These are phyloP conservation scores for Debaryomyces tyrocola DNA, from an alignment of 805 yeast species.

Conservation along the genomic window DNA sequence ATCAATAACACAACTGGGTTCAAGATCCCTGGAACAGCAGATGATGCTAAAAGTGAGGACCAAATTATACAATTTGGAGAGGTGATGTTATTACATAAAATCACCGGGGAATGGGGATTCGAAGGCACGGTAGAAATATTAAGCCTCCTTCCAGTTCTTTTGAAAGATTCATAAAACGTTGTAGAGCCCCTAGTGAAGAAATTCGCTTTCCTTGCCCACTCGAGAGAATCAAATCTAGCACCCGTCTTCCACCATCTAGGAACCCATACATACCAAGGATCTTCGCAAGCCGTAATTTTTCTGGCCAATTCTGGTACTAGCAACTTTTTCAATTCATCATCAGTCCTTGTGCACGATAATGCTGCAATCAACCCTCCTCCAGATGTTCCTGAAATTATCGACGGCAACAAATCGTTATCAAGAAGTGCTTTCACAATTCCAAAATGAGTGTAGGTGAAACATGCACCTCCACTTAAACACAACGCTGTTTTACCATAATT, in stretches of 20 bases:
- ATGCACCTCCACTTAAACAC: slow-evolving; percentile 77
- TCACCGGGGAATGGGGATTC: slow-evolving; percentile 79
- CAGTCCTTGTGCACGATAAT: slow-evolving; percentile 64
- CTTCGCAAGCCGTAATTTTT: slow-evolving; percentile 69
- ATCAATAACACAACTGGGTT: slow-evolving; percentile 80
- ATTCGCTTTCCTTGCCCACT: slow-evolving; percentile 67
- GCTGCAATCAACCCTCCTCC: slow-evolving; percentile 84
- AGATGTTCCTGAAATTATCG: slow-evolving; percentile 72
- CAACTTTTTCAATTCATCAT: slow-evolving; percentile 58
- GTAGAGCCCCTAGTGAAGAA: slow-evolving; percentile 75
- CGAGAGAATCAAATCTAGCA: slow-evolving; percentile 72
- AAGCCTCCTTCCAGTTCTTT: slow-evolving; percentile 66
- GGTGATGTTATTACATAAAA: slow-evolving; percentile 72
- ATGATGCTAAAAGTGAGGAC: slow-evolving; percentile 73
- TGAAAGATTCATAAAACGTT: slow-evolving; percentile 69
- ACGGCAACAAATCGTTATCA: slow-evolving; percentile 66
- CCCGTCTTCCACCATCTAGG: slow-evolving; percentile 73
- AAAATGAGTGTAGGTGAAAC: slow-evolving; percentile 74
- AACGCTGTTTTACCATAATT: slow-evolving; percentile 74
- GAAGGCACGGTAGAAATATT: slow-evolving; percentile 80
- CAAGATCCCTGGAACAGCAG: slow-evolving; percentile 81
- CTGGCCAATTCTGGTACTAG: slow-evolving; percentile 61
- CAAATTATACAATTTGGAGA: slow-evolving; percentile 82
- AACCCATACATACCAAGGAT: slow-evolving; percentile 58
- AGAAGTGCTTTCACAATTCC: slow-evolving; percentile 72